Conservation (phyloP, 2,329 filamentous ascomycete species). For the Xylariaceae sp. region DNA sequence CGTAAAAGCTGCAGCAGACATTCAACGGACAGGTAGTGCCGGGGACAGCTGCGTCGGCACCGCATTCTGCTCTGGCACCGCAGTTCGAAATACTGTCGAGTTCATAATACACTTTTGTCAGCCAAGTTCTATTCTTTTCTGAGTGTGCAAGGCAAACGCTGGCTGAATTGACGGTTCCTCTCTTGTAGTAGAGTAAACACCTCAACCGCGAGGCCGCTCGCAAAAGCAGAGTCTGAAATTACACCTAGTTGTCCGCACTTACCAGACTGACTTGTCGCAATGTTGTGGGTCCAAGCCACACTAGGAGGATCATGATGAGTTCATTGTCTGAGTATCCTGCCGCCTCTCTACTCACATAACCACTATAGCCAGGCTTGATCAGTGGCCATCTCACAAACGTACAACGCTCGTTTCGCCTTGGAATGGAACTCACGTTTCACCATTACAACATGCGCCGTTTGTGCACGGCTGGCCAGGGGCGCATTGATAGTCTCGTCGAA, state of each 20-base stretch:
- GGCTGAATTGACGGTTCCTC: neutral
- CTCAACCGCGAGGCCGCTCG: neutral
- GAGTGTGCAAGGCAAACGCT: neutral
- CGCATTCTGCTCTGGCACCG: neutral
- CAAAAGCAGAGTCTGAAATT: neutral
- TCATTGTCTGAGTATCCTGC: neutral
- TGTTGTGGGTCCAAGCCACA: conserved; percentile 2
- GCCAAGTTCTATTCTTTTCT: conserved; percentile 1
- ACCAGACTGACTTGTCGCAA: neutral
- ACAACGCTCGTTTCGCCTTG: neutral
- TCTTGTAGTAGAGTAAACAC: neutral
- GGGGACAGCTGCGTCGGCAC: neutral
- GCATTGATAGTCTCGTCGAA: conserved; percentile 14
- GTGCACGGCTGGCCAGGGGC: conserved; percentile 5
- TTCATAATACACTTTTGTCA: neutral
- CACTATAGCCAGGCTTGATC: neutral
- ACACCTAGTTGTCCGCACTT: conserved; percentile 1
- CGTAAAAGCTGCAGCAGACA: neutral
- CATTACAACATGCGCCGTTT: conserved; percentile 10
- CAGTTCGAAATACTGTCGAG: conserved; percentile 4
- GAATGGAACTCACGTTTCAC: conserved; percentile 6
- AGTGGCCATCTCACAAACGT: conserved; percentile 1
- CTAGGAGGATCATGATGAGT: conserved; percentile 3
- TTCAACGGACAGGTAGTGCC: neutral
- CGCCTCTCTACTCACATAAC: neutral